These are phyloP conservation scores for Pseudogymnoascus sp. DNA, from an alignment of 2,329 filamentous ascomycete species.

Conservation along the genomic window DNA sequence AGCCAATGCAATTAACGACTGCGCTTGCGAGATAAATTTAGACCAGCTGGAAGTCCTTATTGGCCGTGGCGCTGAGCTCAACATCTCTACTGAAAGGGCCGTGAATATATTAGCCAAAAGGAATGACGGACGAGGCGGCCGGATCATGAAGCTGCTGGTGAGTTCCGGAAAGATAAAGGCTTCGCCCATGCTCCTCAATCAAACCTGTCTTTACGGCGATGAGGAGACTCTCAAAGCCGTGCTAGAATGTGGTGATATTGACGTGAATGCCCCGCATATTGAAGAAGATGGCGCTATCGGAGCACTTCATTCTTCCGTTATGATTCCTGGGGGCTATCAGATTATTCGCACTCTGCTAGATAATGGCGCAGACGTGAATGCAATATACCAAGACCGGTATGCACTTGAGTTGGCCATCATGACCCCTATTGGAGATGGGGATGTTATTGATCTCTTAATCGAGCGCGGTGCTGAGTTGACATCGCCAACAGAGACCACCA, in stretches of 20 bases:
- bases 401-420: conserved; percentile 8
- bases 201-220: not conserved
- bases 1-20: not conserved
- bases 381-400: not conserved
- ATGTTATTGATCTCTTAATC: conserved; percentile 3
- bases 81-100: not conserved
- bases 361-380: not conserved
- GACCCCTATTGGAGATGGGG: not conserved
- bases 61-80: not conserved
- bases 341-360: not conserved
- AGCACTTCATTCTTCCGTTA: not conserved
- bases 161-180: not conserved
- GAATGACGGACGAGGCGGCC: not conserved
- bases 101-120: not conserved
- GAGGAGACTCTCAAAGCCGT: not conserved
- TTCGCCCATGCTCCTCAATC: not conserved
- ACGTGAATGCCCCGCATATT: not conserved
- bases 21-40: not conserved
- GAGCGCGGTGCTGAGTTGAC: not conserved
- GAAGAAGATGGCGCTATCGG: not conserved
- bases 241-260: not conserved
- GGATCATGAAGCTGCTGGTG: not conserved
- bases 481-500: not conserved
- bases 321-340: not conserved
- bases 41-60: not conserved